A percentile compares a stretch with the other conserved stretches of the same genome.
Conservation (phyloP, 1,139 yeast species). For the Pichia sp. region DNA sequence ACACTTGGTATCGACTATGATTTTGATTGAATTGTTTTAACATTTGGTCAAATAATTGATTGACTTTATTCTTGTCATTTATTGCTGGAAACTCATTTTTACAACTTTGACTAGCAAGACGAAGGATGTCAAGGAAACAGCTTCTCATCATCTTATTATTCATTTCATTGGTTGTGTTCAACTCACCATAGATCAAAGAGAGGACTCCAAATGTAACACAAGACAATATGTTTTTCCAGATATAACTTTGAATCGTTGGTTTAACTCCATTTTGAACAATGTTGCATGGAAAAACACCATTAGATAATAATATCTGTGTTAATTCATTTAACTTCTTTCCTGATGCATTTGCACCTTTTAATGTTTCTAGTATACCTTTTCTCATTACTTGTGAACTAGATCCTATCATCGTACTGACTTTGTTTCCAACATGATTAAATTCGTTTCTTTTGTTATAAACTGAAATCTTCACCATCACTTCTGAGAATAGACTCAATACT, state of each 20-base stretch:
- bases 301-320: conserved; percentile 20
- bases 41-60: conserved; percentile 19
- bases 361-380: conserved; percentile 2
- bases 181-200: conserved; percentile 22
- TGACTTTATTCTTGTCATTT: conserved; percentile 13
- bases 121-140: conserved; percentile 22
- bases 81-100: conserved; percentile 26
- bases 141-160: conserved; percentile 20
- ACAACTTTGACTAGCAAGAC: conserved; percentile 23
- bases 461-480: conserved; percentile 23
- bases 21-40: conserved; percentile 24
- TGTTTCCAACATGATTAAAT: conserved; percentile 23
- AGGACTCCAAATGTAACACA: conserved; percentile 24
- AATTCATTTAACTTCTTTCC: conserved; percentile 23
- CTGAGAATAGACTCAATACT: conserved; percentile 26
- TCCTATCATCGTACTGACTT: conserved; percentile 28
- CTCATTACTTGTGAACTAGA: conserved; percentile 13
- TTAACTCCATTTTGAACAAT: conserved; percentile 24
- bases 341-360: conserved; percentile 21
- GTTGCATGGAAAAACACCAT: conserved; percentile 27
- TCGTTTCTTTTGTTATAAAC: conserved; percentile 11
- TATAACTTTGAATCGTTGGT: conserved; percentile 27
- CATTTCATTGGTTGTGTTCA: conserved; percentile 14
- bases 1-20: conserved; percentile 19
- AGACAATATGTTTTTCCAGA: conserved; percentile 29